Conservation (phyloP, 2,329 filamentous ascomycete species). For the Fusarium sp. region DNA sequence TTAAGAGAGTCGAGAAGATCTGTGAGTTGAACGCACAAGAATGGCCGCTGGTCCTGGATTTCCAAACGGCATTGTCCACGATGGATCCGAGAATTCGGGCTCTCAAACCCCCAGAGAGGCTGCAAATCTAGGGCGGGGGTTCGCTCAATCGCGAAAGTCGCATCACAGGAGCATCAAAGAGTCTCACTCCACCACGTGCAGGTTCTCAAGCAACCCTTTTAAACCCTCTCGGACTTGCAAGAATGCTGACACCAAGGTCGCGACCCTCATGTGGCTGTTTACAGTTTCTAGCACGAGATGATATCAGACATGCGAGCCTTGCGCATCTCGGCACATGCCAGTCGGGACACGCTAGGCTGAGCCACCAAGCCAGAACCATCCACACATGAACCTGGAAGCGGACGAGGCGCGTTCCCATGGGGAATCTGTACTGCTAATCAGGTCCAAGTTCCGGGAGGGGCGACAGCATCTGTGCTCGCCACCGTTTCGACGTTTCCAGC, state of each 20-base stretch:
- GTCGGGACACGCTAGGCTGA: neutral
- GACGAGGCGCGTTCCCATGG: neutral
- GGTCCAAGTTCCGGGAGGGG: neutral
- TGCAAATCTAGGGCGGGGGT: neutral
- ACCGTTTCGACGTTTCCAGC: slow-evolving; percentile 2
- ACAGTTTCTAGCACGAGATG: neutral
- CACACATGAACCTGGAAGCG: neutral
- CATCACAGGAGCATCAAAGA: neutral
- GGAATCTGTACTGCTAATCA: neutral
- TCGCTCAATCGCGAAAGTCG: neutral
- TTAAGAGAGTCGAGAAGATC: neutral
- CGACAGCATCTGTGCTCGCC: neutral
- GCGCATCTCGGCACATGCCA: neutral
- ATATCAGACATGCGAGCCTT: slow-evolving; percentile 3
- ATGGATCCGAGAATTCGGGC: neutral
- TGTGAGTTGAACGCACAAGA: slow-evolving; percentile 1
- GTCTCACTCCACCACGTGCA: neutral
- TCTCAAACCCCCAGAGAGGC: neutral
- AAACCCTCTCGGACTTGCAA: neutral
- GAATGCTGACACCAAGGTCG: slow-evolving; percentile 3
- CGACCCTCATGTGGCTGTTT: slow-evolving; percentile 4
- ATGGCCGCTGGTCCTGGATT: slow-evolving; percentile 2
- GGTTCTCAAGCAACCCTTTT: neutral
- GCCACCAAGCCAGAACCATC: slow-evolving; percentile 9
- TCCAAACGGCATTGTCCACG: neutral